Conservation (phyloP, 2,329 filamentous ascomycete genomes). For the Dothideomycetes sp. region DNA sequence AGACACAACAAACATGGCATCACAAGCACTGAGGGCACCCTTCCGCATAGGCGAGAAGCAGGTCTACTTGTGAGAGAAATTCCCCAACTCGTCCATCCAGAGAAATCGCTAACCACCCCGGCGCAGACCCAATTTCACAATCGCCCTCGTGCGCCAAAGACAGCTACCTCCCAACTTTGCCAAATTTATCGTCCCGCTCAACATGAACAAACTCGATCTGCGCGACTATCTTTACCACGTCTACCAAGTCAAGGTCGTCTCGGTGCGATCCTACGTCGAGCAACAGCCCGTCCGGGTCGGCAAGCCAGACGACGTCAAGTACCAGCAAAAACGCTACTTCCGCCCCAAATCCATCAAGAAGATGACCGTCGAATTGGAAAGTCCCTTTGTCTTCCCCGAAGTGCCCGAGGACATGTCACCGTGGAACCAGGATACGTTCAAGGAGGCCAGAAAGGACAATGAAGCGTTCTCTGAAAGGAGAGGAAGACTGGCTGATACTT, state of each 20-base stretch:
- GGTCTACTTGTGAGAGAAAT: slow-evolving; percentile 26
- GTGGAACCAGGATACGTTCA: slow-evolving; percentile 24
- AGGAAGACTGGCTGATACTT: slow-evolving; percentile 26
- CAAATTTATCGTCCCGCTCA: slow-evolving; percentile 81
- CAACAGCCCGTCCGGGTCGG: slow-evolving; percentile 54
- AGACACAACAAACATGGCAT: slow-evolving; percentile 1
- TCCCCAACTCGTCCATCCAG: neutral
- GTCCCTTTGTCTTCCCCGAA: slow-evolving; percentile 83
- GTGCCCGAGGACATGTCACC: slow-evolving; percentile 49
- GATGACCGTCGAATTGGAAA: slow-evolving; percentile 85
- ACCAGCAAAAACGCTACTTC: slow-evolving; percentile 43
- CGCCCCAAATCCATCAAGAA: slow-evolving; percentile 70
- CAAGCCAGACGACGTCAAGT: slow-evolving; percentile 30
- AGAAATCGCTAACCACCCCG: slow-evolving; percentile 11
- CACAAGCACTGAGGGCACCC: slow-evolving; percentile 14
- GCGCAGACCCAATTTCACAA: slow-evolving; percentile 65
- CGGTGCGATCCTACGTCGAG: slow-evolving; percentile 72
- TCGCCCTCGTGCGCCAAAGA: slow-evolving; percentile 68
- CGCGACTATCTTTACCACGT: slow-evolving; percentile 87
- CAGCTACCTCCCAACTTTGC: slow-evolving; percentile 70
- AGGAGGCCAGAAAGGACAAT: slow-evolving; percentile 28
- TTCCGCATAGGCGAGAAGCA: slow-evolving; percentile 28
- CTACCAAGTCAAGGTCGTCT: slow-evolving; percentile 65
- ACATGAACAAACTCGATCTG: slow-evolving; percentile 92
- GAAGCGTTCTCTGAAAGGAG: slow-evolving; percentile 29